Conservation (phyloP, 1,284 basidiomycete genomes). For the Lentinula novae-zelandiae region DNA sequence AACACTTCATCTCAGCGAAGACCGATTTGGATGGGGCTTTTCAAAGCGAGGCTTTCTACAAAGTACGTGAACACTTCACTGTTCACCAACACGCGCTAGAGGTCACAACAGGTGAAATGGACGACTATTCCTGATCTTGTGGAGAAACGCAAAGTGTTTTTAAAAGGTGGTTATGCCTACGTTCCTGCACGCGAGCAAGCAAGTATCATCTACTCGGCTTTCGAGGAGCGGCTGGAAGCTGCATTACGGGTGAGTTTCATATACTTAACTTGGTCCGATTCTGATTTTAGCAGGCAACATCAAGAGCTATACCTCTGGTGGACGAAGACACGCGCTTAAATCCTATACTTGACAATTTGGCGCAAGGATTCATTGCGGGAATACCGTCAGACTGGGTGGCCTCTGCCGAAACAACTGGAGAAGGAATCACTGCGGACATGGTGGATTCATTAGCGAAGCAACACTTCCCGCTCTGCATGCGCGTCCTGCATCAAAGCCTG, state of each 20-base stretch:
- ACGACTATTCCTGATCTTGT: constrained; percentile 92
- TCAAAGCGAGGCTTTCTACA: constrained; percentile 61
- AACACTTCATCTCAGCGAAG: constrained; percentile 36
- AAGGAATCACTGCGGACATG: constrained; percentile 89
- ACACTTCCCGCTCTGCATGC: constrained; percentile 97
- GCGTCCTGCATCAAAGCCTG: constrained; percentile 81
- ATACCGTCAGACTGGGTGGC: constrained; percentile 79
- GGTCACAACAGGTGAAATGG: constrained; percentile 63
- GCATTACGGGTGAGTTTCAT: constrained; percentile 69
- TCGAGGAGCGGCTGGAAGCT: constrained; percentile 70
- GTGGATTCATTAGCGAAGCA: constrained; percentile 83
- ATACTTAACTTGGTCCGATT: constrained; percentile 3
- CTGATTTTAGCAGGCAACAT: constrained; percentile 59
- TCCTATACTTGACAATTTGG: constrained; percentile 91
- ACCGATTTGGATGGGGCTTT: constrained; percentile 31
- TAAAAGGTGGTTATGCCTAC: constrained; percentile 86
- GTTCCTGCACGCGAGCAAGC: constrained; percentile 83
- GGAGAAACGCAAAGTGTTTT: constrained; percentile 77
- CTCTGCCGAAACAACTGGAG: constrained; percentile 46
- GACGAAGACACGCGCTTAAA: constrained; percentile 94
- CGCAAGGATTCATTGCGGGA: constrained; percentile 91
- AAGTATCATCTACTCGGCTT: constrained; percentile 89
- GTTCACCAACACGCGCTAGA: neutral
- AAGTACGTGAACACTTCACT: constrained; percentile 38
- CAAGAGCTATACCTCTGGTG: constrained; percentile 86